Conservation (phyloP, 2,329 filamentous ascomycete species). For the Microsporum canis region DNA sequence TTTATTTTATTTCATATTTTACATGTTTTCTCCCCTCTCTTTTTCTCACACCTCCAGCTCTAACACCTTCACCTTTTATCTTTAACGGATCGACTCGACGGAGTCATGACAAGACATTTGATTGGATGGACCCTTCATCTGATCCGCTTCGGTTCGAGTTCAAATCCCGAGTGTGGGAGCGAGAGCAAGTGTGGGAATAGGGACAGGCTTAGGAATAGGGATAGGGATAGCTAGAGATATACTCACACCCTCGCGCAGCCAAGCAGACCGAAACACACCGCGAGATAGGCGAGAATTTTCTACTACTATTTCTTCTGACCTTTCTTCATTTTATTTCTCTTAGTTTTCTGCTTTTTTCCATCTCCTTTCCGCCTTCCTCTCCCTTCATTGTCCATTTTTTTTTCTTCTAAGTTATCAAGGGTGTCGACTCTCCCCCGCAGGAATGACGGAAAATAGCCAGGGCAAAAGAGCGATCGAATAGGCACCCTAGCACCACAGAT, state of each 20-base stretch:
- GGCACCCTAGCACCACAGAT: neutral
- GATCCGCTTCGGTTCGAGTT: neutral
- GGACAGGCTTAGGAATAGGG: neutral
- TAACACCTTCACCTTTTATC: neutral
- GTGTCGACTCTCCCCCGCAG: neutral
- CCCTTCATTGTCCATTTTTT: neutral
- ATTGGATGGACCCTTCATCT: neutral
- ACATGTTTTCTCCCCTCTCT: neutral
- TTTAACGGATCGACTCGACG: neutral
- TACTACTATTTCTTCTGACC: neutral
- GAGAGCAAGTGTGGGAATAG: neutral
- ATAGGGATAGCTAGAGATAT: slow-evolving; percentile 2
- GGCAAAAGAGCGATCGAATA: neutral
- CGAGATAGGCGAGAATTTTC: slow-evolving; percentile 1
- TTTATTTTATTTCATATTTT: slow-evolving; percentile 16
- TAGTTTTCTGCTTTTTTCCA: neutral
- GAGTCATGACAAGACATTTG: neutral
- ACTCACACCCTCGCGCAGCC: neutral
- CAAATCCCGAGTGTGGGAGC: neutral
- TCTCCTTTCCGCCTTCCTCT: neutral
- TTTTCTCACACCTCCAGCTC: neutral
- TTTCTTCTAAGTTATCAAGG: neutral
- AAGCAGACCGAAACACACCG: neutral
- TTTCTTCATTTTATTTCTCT: neutral
- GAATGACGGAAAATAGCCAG: neutral